Conservation (phyloP, 306 rosid genomes). For the Ormosia semicastrata region DNA sequence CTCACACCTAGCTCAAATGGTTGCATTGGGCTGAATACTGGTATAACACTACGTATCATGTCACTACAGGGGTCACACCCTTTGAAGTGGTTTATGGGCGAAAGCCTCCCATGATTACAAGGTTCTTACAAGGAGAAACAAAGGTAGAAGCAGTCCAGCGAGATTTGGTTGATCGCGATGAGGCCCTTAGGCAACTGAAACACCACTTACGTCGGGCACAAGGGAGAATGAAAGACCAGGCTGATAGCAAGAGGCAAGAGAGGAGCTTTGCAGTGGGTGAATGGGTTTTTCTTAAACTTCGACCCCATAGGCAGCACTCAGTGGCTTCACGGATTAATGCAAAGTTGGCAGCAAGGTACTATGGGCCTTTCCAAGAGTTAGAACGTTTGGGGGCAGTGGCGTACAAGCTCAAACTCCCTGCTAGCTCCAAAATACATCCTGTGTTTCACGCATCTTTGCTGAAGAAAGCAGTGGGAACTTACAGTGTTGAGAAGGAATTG, state of each 20-base stretch:
- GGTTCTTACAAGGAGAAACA: neutral
- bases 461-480: too few species aligned
- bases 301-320: too few species aligned
- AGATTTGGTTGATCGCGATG: neutral
- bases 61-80: neutral
- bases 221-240: neutral
- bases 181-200: too few species aligned
- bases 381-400: too few species aligned
- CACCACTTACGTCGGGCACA: neutral
- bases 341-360: too few species aligned
- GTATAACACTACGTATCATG: neutral
- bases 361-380: too few species aligned
- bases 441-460: too few species aligned
- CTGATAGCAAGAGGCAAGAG: neutral
- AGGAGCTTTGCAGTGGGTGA: neutral
- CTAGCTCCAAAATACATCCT: too few species aligned
- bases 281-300: too few species aligned
- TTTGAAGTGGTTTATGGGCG: neutral
- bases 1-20: neutral
- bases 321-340: too few species aligned
- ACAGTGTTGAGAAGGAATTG: too few species aligned
- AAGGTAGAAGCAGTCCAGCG: neutral
- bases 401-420: too few species aligned
- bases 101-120: neutral
- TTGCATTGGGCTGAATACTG: neutral